These are phyloP conservation scores for Umbelopsis ramanniana DNA, from an alignment of 192 early-diverging fungal species.

Conservation along the genomic window DNA sequence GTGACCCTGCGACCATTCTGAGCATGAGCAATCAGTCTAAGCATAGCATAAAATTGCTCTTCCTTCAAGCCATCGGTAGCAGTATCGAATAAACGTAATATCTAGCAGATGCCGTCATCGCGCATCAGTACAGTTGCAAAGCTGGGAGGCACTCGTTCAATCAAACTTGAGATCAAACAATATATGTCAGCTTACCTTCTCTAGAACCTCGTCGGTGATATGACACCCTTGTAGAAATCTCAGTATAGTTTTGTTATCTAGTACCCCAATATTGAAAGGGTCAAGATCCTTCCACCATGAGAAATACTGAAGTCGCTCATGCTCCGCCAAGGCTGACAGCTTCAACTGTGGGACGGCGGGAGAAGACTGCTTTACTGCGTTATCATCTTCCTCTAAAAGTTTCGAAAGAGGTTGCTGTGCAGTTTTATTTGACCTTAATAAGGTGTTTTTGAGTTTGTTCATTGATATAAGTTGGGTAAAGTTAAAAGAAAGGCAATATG, in stretches of 20 bases:
- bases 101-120: conserved; percentile 23
- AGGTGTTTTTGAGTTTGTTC: conserved; percentile 15
- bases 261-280: conserved; percentile 31
- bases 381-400: not conserved
- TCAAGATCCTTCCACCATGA: conserved; percentile 46
- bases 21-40: conserved; percentile 43
- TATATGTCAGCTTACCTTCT: conserved; percentile 25
- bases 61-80: conserved; percentile 31
- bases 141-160: not conserved
- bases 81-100: conserved; percentile 36
- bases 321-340: conserved; percentile 13
- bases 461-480: not conserved
- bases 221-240: conserved; percentile 32
- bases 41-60: conserved; percentile 41
- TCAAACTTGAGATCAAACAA: not conserved
- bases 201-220: conserved; percentile 28
- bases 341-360: conserved; percentile 3
- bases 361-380: not conserved
- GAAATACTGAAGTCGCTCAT: conserved; percentile 12
- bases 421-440: conserved; percentile 18
- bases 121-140: not conserved
- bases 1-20: conserved; percentile 41
- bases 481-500: not conserved
- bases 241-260: conserved; percentile 28
- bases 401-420: not conserved